Conservation (phyloP, 257 asterid species). For the Capsicum rhomboideum region DNA sequence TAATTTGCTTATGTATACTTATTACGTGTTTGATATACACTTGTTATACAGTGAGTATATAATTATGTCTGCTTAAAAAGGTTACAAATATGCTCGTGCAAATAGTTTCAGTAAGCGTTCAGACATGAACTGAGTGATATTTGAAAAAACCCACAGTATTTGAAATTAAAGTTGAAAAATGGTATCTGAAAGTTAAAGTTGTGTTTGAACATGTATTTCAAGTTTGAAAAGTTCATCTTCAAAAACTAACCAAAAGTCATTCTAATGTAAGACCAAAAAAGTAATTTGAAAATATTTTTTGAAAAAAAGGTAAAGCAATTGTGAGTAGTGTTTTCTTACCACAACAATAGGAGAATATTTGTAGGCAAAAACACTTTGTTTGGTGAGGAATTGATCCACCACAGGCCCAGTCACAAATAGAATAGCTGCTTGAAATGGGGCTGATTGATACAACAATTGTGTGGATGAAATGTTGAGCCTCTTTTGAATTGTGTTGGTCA, state of each 20-base stretch:
- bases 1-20: neutral
- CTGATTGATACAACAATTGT: slow-evolving; percentile 77
- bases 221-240: neutral
- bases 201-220: neutral
- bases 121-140: neutral
- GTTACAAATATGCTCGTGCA: neutral
- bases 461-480: slow-evolving; percentile 78
- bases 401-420: slow-evolving; percentile 66
- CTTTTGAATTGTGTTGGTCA: slow-evolving; percentile 88
- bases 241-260: neutral
- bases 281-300: too few relatives aligned
- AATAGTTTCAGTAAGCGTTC: neutral
- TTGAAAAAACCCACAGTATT: neutral
- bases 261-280: too few relatives aligned
- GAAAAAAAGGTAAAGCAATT: neutral
- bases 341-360: slow-evolving; percentile 56
- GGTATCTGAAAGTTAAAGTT: neutral
- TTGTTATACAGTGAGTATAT: neutral
- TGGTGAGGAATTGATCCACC: slow-evolving; percentile 64
- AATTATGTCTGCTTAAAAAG: neutral
- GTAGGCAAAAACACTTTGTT: slow-evolving; percentile 61
- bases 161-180: neutral
- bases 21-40: neutral
- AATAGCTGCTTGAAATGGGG: slow-evolving; percentile 86
- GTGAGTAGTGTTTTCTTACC: slow-evolving; percentile 25